These are phyloP conservation scores for Venturia oleaginea DNA, from an alignment of 2,329 filamentous ascomycete genomes.

Conservation along the genomic window DNA sequence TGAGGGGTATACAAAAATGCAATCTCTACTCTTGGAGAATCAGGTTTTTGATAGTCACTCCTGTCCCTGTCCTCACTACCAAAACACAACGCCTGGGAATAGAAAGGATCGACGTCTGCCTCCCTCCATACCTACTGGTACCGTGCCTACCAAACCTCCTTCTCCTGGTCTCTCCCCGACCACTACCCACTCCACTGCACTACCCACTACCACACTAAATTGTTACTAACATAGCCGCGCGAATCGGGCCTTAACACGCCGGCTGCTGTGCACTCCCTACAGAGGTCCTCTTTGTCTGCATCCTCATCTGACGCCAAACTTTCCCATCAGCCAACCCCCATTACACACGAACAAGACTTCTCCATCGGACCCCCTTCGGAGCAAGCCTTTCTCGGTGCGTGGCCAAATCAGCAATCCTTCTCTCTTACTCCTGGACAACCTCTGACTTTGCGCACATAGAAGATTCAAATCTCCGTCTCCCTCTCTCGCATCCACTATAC, in stretches of 20 bases:
- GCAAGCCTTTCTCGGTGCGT: not conserved
- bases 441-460: conserved; percentile 7
- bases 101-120: conserved; percentile 5
- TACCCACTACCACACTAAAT: conserved; percentile 1
- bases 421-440: not conserved
- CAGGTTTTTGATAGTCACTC: not conserved
- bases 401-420: not conserved
- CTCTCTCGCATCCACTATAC: conserved; percentile 13
- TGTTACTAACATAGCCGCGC: not conserved
- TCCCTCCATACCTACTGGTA: not conserved
- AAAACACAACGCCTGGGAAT: not conserved
- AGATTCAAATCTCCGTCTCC: not conserved
- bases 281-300: not conserved
- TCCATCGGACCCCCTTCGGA: not conserved
- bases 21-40: not conserved
- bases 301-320: not conserved
- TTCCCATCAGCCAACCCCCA: conserved; percentile 5
- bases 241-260: conserved; percentile 4
- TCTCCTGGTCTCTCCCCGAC: not conserved
- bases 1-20: no score
- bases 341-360: not conserved
- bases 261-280: not conserved
- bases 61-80: not conserved
- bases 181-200: not conserved
- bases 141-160: not conserved